Evolutionary conservation across 106 monocot species (phyloP), one percentile per base, ranked within the genome.

Genomic region (Amphibolis antarctica): DNA sequence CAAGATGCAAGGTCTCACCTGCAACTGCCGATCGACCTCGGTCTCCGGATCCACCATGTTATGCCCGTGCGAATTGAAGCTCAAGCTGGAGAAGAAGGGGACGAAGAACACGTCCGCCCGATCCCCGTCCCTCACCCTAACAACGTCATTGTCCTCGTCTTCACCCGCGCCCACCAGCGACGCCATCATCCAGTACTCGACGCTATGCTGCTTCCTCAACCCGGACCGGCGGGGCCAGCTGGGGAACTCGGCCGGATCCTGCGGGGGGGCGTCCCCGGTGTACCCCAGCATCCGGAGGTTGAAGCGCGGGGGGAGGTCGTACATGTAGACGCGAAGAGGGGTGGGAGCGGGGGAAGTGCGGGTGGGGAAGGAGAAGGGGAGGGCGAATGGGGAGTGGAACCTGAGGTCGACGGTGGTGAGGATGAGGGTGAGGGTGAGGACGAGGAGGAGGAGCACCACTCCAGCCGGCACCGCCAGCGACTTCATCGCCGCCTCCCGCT

Each of bases 11-110:
- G n/a, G 43, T 26, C 24, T 20, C 26, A 88, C 94, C 89, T 90
- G 94, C 55, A 96, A 70, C 64, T 80, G 83, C 14, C 84, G 86
- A 60, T 96, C 90, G 59, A 81, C 76, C 76, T 80, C 78, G 10
- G 94, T 96, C 48, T 89, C 94, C 0, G 89, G 94, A 78, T 96
- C 94, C 5, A 90, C 90, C 94, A 96, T 96, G 47, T 82, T 84
- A 47, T 66, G 81, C 18, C 94, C 94, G 48, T 96, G 94, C 0
- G 84, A 76, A 30, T 96, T 96, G 70, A 96, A 96, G 59, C 94
- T 96, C 45, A 96, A 79, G 12, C 86, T 86, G n/a, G 89, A 89
- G 82, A 96, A 96, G 72, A 96, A 96, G 1, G 89, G 94, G 31
- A 96, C 94, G 75, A 96, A 96, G 78, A 89, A 96, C 15, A 66